phyloP scores from a whole-genome alignment of 139 green algal species.

The Chlorella sp. region DNA sequence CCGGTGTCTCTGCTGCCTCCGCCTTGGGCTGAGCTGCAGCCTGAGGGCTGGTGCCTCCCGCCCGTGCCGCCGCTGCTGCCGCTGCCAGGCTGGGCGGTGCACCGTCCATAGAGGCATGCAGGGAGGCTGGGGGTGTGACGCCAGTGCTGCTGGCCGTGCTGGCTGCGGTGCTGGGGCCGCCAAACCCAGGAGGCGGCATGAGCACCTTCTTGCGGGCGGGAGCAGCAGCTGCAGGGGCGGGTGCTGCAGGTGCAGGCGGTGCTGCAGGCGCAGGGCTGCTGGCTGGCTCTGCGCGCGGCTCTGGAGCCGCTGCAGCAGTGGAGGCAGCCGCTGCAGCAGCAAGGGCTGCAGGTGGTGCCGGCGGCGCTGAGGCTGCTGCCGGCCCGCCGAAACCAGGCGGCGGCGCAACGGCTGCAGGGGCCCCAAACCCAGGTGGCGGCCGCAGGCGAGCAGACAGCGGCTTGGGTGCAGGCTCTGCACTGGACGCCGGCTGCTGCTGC shows the following conservation, averaged over 20 bases:
- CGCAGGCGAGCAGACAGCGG: slow-evolving; percentile 12
- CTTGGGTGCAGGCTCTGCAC: neutral
- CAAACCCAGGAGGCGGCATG: slow-evolving; percentile 23
- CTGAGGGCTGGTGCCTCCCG: neutral
- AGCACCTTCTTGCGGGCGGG: neutral
- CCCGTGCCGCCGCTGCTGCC: slow-evolving; percentile 7
- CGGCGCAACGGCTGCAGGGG: neutral
- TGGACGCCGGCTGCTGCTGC: too few relatives aligned
- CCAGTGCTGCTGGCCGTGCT: slow-evolving; percentile 11
- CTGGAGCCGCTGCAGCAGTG: neutral
- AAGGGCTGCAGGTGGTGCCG: neutral
- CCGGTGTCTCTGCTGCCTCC: neutral
- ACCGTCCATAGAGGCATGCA: slow-evolving; percentile 11
- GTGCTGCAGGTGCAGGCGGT: neutral
- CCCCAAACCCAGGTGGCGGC: slow-evolving; percentile 22
- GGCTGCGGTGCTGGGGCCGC: neutral
- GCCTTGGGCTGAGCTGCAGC: neutral
- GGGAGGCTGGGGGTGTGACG: slow-evolving; percentile 7
- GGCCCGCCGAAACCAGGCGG: slow-evolving; percentile 23
- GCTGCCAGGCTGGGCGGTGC: neutral
- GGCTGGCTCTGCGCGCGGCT: neutral
- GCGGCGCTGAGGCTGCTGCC: neutral
- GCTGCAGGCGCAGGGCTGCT: neutral
- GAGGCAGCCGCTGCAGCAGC: neutral
- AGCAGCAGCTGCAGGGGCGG: neutral